These are phyloP conservation scores for Musa troglodytarum DNA, from an alignment of 176 grass and related monocot genomes.

Conservation along the genomic window DNA sequence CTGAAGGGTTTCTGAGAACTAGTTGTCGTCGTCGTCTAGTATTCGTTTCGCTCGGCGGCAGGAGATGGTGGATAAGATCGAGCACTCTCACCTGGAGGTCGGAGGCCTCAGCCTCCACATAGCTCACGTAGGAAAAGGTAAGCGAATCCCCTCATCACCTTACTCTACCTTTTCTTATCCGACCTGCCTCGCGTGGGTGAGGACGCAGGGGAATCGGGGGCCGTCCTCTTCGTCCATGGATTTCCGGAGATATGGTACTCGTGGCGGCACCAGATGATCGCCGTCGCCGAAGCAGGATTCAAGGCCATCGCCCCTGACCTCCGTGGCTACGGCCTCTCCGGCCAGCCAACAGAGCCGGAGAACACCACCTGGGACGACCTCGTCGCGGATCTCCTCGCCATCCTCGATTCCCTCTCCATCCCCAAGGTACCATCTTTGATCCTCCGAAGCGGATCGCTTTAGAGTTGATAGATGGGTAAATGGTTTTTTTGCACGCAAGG, in stretches of 20 bases:
- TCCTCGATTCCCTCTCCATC: conserved; percentile 18
- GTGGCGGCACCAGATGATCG: conserved; percentile 35
- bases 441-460: background rate
- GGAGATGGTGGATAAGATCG: conserved; percentile 12
- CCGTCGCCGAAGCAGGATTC: conserved; percentile 27
- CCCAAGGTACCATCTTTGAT: conserved; percentile 16
- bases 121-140: conserved; percentile 31
- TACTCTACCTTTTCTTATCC: background rate
- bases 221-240: conserved; percentile 36
- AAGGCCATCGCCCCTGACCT: conserved; percentile 30
- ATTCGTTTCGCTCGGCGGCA: background rate
- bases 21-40: no score
- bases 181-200: background rate
- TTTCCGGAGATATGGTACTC: conserved; percentile 47
- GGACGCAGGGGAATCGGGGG: conserved; percentile 17
- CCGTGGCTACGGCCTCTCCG: conserved; percentile 33
- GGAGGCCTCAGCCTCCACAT: conserved; percentile 33
- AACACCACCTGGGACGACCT: conserved; percentile 14
- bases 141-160: background rate
- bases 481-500: background rate
- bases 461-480: background rate
- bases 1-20: no score
- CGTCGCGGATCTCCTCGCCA: conserved; percentile 1
- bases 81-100: conserved; percentile 27
- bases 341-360: conserved; percentile 26